Evolutionary conservation across 139 green algal species (phyloP), one percentile per base, ranked within the genome.

Genomic region (Asterochloris erici): DNA sequence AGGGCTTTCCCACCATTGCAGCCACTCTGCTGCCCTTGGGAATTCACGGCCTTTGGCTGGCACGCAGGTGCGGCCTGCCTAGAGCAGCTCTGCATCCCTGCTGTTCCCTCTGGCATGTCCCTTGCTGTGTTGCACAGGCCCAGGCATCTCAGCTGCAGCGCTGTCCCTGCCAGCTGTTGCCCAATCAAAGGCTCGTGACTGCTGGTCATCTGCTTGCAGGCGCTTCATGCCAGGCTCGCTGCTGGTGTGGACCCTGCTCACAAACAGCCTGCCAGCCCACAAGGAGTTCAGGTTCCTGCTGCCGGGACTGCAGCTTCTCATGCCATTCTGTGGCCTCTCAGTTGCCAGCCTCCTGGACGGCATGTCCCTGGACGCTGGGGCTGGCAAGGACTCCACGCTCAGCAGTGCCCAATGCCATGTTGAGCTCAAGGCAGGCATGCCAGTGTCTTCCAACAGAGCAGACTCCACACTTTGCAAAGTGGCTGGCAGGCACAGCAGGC

Each of bases 261-360:
- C 78, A 12, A 87, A 90, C 79, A 92, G 88, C 83, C 69, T 93
- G n/a, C 82, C 88, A 21, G 84, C 89, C 6, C 89, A 93, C 81
- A 93, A 93, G 82, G 89, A 93, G 75, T 90, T 93, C 77, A 73
- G 89, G 14, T 92, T 92, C 68, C 80, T 91, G 78, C 76, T 92
- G 38, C 89, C 89, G 14, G 89, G 85, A 24, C 79, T 92, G 17
- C 83, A 86, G 78, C 75, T 92, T 28, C 28, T 84, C 62, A 91
- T 90, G 79, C 87, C 87, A 0, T 84, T 85, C 73, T 86, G 84
- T 68, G 88, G 87, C 17, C 12, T 82, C 6, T 54, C 38, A 54
- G 6, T 54, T 54, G 38, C 38, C 38, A 54, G 38, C 38, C 12
- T 28, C 73, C 38, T 54, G 38, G 38, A 54, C 38, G 6, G 38